Evolutionary conservation across 805 yeast species (phyloP), one percentile per base, ranked within the genome.

Genomic region (Lipomyces sp.): DNA sequence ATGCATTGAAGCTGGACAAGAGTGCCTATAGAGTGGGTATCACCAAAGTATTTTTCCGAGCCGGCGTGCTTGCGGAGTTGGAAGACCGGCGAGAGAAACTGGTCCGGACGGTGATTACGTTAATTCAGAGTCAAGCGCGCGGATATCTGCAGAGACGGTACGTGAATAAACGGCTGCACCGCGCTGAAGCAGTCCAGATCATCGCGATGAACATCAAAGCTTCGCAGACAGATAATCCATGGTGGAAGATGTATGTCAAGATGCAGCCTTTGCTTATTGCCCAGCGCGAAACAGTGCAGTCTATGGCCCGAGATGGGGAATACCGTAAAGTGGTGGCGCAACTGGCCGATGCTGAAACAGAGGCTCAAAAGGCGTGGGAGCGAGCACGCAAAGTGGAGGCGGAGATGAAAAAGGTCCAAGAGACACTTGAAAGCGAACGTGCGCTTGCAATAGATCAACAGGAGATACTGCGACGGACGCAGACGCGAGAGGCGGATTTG

Each of bases 191-290:
- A 0, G 85, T 95, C 0, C 86, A 86, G 65, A 80, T 89, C 0
- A 78, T 95, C 53, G 86, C 88, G 61, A 81, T 81, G 62, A 88
- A 90, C 53, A 83, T 95, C 72, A 76, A 79, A 42, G 77, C 81
- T 0, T 74, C 87, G 11, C 72, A 72, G 57, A 77, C 80, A 57
- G 75, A 80, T 10, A 87, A 87, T 74, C 89, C 90, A 24, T 95
- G 99, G 99, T 90, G 90, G 77, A 85, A 83, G 60, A 80, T 95
- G 56, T 86, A 87, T 66, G 80, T 86, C 29, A 84, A 85, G 62
- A 79, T 94, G 71, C 90, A 89, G 71, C 98, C 98, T 1, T 76
- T 92, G 53, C 78, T 92, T 39, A 86, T 81, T 66, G 90, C 87
- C 56, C 84, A 88, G 4, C 83, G 85, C 30, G 87, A 86, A 64